Base-by-base conservation (phyloP, 1,284 basidiomycete genomes). In the Malassezia sympodialis region DNA sequence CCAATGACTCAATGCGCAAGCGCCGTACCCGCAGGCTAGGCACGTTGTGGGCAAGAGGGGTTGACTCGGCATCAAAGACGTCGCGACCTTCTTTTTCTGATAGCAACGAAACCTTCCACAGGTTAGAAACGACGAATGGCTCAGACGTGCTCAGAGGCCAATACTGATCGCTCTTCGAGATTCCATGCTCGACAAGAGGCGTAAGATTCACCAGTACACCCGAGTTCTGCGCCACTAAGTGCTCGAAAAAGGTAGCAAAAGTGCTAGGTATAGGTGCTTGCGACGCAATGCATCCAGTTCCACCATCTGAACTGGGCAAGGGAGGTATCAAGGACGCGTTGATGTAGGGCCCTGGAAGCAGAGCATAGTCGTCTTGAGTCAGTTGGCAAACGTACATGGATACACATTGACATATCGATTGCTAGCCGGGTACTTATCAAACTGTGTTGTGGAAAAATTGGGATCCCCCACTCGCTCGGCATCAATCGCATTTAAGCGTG, bases 261-360 rank as follows among this genome's bases (percentile, higher is more conserved):
- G 93, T 96, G n/a, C 86, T 81, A 7, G 87, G 85, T 24, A 96
- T 76, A 0, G 93, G 93, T 0, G 93, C 93, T 75, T 98, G 93
- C 1, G 90, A 93, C 0, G 90, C 91, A 56, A 98, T 93, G 71
- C 91, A 98, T 39, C 61, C 48, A 15, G 17, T 42, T 84, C 76
- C 34, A 21, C n/a, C 11, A 4, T 3, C 6, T 6, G 27, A 24
- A 5, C 35, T 43, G 15, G 50, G 48, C n/a, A 68, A 53, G 2
- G 64, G 53, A 4, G 67, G 60, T 40, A 72, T 64, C 17, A 53
- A 55, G 6, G 66, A 58, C 5, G 69, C 69, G 21, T 72, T 72
- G 34, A 69, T 44, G 34, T 69, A 72, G 0, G 61, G 43, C 0
- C 59, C 66, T 1, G 64, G 59, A 3, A 68, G 51, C 11, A 70